phyloP scores from a whole-genome alignment of 345 rosid species.

The Ceriops tagal region DNA sequence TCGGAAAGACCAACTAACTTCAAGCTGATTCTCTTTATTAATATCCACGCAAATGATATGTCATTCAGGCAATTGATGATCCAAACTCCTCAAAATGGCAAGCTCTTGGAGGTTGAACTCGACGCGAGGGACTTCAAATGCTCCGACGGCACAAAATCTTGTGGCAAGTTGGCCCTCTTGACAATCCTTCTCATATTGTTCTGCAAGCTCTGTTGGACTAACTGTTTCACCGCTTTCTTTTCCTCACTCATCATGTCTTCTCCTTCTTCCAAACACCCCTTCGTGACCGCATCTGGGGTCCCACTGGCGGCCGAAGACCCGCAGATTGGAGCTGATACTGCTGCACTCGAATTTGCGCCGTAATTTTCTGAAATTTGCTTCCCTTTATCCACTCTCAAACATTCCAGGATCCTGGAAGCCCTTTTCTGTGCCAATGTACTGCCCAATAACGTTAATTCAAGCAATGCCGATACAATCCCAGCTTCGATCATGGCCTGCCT shows the following conservation, averaged over 20 bases:
- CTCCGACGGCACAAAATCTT: conserved; percentile 78
- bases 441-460: conserved; percentile 84
- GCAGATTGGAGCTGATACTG: conserved; percentile 84
- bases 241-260: conserved; percentile 85
- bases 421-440: conserved; percentile 91
- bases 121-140: conserved; percentile 77
- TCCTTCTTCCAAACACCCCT: conserved; percentile 45
- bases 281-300: conserved; percentile 31
- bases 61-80: not conserved
- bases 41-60: conserved; percentile 6
- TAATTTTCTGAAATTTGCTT: conserved; percentile 67
- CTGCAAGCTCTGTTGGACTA: conserved; percentile 91
- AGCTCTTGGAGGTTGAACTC: conserved; percentile 86
- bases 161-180: conserved; percentile 84
- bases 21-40: conserved; percentile 10
- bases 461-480: conserved; percentile 73
- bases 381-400: conserved; percentile 79
- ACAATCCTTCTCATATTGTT: conserved; percentile 88
- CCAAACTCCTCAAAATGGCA: conserved; percentile 57
- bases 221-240: conserved; percentile 78
- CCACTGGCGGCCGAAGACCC: conserved; percentile 56
- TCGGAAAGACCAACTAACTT: conserved; percentile 30
- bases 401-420: conserved; percentile 87
- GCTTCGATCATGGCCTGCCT: conserved; percentile 92
- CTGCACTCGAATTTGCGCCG: conserved; percentile 46